These are phyloP conservation scores for Chloropicon primus DNA, from an alignment of 139 green algal genomes.

Conservation along the genomic window DNA sequence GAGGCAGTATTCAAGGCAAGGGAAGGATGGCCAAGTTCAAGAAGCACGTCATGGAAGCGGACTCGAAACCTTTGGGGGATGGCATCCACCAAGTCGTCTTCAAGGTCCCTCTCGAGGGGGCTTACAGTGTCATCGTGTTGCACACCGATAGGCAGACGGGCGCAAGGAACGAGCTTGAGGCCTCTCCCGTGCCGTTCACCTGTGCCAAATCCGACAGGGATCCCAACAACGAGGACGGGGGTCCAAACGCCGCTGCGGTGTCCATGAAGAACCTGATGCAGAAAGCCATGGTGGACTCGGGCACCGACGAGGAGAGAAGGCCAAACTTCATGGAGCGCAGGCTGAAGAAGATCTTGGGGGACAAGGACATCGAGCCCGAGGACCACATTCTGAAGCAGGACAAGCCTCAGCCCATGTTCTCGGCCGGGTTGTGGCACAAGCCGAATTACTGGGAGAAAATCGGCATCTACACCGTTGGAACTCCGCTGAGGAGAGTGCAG, in stretches of 20 bases:
- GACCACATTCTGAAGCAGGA: neutral
- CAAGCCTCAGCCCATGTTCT: neutral
- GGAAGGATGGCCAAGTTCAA: neutral
- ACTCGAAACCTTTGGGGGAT: neutral
- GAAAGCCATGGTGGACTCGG: neutral
- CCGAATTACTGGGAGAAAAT: neutral
- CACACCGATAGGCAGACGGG: neutral
- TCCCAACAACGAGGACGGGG: neutral
- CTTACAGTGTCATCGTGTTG: constrained; percentile 3
- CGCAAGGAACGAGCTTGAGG: neutral
- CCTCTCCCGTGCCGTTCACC: neutral
- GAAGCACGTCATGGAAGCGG: neutral
- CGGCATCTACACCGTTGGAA: neutral
- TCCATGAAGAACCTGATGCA: neutral
- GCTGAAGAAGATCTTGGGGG: neutral
- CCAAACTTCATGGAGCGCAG: neutral
- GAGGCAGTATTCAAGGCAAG: constrained; percentile 1
- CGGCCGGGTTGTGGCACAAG: neutral
- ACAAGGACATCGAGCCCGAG: neutral
- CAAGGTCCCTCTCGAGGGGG: constrained; percentile 8
- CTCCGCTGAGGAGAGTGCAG: neutral
- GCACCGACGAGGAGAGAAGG: neutral
- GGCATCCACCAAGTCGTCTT: neutral
- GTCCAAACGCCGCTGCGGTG: neutral
- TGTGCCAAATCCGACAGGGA: neutral